Evolutionary conservation across 2,329 filamentous ascomycete genomes (phyloP).

Genomic region (Penicillium expansum): DNA sequence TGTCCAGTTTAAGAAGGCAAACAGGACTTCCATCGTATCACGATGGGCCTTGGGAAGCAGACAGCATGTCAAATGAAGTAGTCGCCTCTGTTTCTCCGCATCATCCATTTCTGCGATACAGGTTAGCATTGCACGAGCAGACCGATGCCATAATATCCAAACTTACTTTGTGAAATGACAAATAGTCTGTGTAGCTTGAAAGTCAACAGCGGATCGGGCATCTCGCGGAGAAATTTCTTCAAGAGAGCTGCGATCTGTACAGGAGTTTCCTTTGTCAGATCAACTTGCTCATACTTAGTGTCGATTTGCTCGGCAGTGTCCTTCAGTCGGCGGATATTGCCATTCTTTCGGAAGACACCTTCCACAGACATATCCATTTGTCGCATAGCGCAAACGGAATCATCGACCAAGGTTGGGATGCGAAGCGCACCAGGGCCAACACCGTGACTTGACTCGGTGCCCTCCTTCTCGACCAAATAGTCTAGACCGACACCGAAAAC

Average conservation of each 20-base stretch:
- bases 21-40: slow-evolving; percentile 91
- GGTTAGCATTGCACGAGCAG: slow-evolving; percentile 12
- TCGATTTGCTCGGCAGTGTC: slow-evolving; percentile 86
- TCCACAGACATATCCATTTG: slow-evolving; percentile 99
- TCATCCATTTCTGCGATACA: slow-evolving; percentile 65
- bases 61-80: slow-evolving; percentile 88
- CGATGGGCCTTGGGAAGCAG: slow-evolving; percentile 87
- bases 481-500: slow-evolving; percentile 90
- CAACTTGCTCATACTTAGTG: slow-evolving; percentile 77
- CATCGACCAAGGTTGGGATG: slow-evolving; percentile 92
- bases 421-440: slow-evolving; percentile 87
- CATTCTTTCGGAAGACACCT: slow-evolving; percentile 98
- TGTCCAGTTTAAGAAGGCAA: slow-evolving; percentile 95
- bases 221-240: slow-evolving; percentile 91
- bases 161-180: slow-evolving; percentile 76
- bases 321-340: slow-evolving; percentile 91
- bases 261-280: slow-evolving; percentile 82
- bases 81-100: slow-evolving; percentile 74
- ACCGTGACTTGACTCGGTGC: slow-evolving; percentile 95
- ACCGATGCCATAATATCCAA: slow-evolving; percentile 10
- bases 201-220: slow-evolving; percentile 91
- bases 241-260: slow-evolving; percentile 91
- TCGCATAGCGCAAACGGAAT: slow-evolving; percentile 89
- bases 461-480: slow-evolving; percentile 84
- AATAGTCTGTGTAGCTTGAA: slow-evolving; percentile 92